Evolutionary conservation across 1,284 basidiomycete species (phyloP), one percentile per base, ranked within the genome.

Genomic region (Tilletia caries): DNA sequence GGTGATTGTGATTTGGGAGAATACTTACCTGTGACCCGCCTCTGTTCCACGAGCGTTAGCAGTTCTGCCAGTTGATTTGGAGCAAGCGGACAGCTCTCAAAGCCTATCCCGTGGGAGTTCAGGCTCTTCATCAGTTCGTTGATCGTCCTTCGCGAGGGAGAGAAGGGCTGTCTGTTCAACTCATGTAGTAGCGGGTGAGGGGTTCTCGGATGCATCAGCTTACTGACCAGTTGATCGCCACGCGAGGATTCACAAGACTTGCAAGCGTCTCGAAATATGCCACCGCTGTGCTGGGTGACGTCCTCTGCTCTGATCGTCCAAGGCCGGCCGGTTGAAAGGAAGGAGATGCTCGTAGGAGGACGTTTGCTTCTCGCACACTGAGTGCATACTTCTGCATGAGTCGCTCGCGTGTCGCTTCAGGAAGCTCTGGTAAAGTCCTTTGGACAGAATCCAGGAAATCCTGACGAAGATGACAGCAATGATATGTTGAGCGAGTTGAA

Each of bases 191-290:
- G 37, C 37, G 15, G 0, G 37, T 41, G 41, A 44, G 18, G 41
- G 18, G 41, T 18, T 10, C 10, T 20, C 8, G 48, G 48, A 50
- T 1, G 20, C 20, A 18, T 25, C 48, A 13, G 20, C 12, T 8
- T 1, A 50, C 87, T 66, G 69, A 93, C 95, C 94, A 97, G 82
- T 97, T 97, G 33, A 91, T 87, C 5, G 90, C 91, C 3, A 87
- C 85, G 34, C 76, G 75, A 0, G 79, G 67, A 29, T 23, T 62
- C 37, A 48, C 41, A 25, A 65, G 64, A 3, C 81, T 77, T 0
- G 87, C 83, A 80, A 93, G 86, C 4, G 84, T 84, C 77, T 95
- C 91, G 78, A 94, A 95, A 83, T 91, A 95, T 1, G 86, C 84
- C 1, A 93, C 86, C 1, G 88, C 88, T 1, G 68, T 41, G n/a